Evolutionary conservation across 495 filamentous ascomycete species (phyloP).

Genomic region (Neurospora sp.): DNA sequence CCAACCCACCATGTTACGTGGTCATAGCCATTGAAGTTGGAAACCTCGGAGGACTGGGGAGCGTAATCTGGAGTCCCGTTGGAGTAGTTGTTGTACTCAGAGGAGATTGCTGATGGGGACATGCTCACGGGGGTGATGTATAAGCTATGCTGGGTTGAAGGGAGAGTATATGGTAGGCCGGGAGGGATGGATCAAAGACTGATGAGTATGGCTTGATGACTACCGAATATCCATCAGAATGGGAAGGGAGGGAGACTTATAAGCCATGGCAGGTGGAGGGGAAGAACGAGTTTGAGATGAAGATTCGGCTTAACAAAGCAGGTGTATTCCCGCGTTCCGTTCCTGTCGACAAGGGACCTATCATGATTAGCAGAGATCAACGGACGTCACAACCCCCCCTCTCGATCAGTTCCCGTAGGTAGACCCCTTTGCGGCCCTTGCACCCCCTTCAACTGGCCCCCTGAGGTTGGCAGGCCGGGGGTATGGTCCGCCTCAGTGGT

Average conservation of each 20-base stretch:
- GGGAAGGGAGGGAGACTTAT: slow-evolving; percentile 5
- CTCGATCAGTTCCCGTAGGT: background rate
- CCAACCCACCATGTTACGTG: slow-evolving; percentile 90
- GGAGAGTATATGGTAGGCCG: background rate
- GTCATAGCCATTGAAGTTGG: slow-evolving; percentile 73
- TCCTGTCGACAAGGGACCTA: background rate
- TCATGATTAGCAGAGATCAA: background rate
- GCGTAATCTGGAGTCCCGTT: slow-evolving; percentile 32
- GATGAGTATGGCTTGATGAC: background rate
- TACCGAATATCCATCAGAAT: background rate
- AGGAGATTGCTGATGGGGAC: slow-evolving; percentile 63
- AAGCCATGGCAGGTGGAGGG: background rate
- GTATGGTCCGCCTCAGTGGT: background rate
- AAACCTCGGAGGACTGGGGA: slow-evolving; percentile 26
- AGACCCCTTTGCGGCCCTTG: background rate
- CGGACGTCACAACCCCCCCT: slow-evolving; percentile 3
- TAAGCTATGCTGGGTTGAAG: background rate
- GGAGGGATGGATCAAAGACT: background rate
- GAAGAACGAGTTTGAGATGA: background rate
- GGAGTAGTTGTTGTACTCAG: slow-evolving; percentile 34
- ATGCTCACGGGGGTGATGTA: slow-evolving; percentile 34
- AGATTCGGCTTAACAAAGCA: slow-evolving; percentile 16
- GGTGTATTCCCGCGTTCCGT: slow-evolving; percentile 4
- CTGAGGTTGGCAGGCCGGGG: background rate
- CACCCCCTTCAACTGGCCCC: background rate